These are phyloP conservation scores for Xylaria sp. DNA, from an alignment of 2,329 filamentous ascomycete species.

Conservation along the genomic window DNA sequence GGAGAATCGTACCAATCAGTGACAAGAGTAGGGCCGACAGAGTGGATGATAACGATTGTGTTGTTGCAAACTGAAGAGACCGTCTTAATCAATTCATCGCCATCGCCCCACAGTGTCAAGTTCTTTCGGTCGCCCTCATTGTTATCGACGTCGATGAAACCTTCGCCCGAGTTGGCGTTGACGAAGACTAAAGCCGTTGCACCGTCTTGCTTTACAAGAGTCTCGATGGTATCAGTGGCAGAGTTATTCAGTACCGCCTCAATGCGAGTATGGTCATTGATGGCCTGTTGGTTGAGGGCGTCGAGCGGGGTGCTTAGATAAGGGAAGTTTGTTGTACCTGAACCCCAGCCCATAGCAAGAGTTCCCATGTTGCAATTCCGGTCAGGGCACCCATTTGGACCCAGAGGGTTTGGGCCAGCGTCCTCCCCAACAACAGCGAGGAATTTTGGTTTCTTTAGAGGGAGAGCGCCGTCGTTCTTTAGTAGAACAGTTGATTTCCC, in stretches of 20 bases:
- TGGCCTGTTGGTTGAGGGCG: conserved; percentile 71
- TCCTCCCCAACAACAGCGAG: conserved; percentile 85
- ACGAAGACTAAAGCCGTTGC: conserved; percentile 86
- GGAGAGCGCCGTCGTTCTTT: conserved; percentile 83
- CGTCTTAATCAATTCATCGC: conserved; percentile 82
- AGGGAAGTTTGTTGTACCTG: conserved; percentile 76
- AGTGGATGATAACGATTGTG: conserved; percentile 92
- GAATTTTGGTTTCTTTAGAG: conserved; percentile 80
- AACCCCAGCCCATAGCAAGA: conserved; percentile 82
- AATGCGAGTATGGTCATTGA: conserved; percentile 66
- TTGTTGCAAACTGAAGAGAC: conserved; percentile 83
- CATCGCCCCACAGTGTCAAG: conserved; percentile 86
- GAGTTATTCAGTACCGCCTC: conserved; percentile 76
- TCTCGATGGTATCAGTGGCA: conserved; percentile 68
- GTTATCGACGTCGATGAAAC: conserved; percentile 82
- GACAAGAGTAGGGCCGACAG: conserved; percentile 80
- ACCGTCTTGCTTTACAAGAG: conserved; percentile 68
- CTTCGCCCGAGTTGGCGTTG: conserved; percentile 87
- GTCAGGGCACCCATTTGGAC: conserved; percentile 82
- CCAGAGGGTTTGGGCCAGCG: conserved; percentile 76
- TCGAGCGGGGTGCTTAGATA: conserved; percentile 80
- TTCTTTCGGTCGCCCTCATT: conserved; percentile 93
- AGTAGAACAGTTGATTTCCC: conserved; percentile 86
- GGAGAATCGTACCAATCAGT: conserved; percentile 77
- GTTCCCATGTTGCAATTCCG: conserved; percentile 69